A percentile compares a stretch with the other conserved stretches of the same genome.
These are phyloP conservation scores for Atkinsonella texensis DNA, from an alignment of 2,329 filamentous ascomycete species.

Conservation along the genomic window DNA sequence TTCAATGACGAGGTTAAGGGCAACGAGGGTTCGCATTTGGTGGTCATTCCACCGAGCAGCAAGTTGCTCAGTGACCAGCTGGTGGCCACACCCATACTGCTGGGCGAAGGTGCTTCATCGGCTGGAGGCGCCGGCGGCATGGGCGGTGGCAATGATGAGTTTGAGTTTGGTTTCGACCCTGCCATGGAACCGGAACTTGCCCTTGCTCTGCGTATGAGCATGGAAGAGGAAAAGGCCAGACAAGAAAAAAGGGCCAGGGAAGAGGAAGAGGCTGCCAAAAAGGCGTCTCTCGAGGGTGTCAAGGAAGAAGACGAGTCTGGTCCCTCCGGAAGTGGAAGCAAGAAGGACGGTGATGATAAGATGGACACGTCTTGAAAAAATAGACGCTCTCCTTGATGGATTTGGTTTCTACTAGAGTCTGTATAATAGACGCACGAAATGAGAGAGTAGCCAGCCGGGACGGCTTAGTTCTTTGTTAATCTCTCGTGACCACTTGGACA, in stretches of 20 bases:
- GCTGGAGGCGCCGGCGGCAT: constrained; percentile 37
- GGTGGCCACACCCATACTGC: constrained; percentile 77
- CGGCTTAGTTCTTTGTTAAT: background rate
- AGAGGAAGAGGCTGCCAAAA: constrained; percentile 59
- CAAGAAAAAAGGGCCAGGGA: constrained; percentile 76
- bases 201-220: constrained; percentile 88
- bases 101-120: constrained; percentile 57
- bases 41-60: constrained; percentile 79
- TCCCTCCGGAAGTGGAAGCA: constrained; percentile 30
- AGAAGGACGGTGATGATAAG: constrained; percentile 46
- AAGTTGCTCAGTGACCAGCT: constrained; percentile 90
- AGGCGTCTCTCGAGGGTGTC: constrained; percentile 68
- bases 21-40: constrained; percentile 81
- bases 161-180: constrained; percentile 75
- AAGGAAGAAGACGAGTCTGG: constrained; percentile 65
- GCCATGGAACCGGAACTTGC: constrained; percentile 87
- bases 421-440: constrained; percentile 6
- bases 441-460: background rate
- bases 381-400: background rate
- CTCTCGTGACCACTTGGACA: too few species aligned
- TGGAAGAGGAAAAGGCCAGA: constrained; percentile 94
- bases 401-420: constrained; percentile 21
- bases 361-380: constrained; percentile 69
- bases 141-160: constrained; percentile 52
- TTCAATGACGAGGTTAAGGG: constrained; percentile 93